Percentiles rank a stretch among this genome's conserved stretches.
Conservation (phyloP, 805 yeast species). For the Candida yuanshanica region DNA sequence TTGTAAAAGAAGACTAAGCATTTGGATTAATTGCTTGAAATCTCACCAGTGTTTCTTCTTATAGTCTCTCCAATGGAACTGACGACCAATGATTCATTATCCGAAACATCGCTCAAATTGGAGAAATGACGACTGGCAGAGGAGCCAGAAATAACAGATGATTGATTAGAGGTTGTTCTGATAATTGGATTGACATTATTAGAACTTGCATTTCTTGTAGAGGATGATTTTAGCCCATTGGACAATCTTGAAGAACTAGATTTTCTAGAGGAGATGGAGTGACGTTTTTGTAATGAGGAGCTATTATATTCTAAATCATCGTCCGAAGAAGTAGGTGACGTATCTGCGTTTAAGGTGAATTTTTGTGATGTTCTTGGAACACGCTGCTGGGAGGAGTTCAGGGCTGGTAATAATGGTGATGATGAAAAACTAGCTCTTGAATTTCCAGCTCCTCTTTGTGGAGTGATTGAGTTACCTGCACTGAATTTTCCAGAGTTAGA, state of each 20-base stretch:
- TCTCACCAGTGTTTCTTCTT: constrained; percentile 27
- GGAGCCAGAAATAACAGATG: constrained; percentile 11
- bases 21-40: constrained; percentile 9
- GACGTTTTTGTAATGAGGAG: constrained; percentile 7
- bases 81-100: constrained; percentile 24
- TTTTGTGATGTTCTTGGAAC: constrained; percentile 13
- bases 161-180: constrained; percentile 12
- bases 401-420: constrained; percentile 28
- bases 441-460: constrained; percentile 18
- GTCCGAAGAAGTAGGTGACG: constrained; percentile 24
- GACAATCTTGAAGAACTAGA: constrained; percentile 10
- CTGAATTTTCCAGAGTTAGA: constrained; percentile 14
- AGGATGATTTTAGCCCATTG: neutral
- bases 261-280: constrained; percentile 10
- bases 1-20: neutral
- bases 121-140: constrained; percentile 4
- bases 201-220: neutral
- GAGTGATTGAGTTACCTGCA: constrained; percentile 17
- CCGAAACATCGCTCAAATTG: constrained; percentile 17
- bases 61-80: constrained; percentile 29
- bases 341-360: constrained; percentile 16
- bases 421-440: constrained; percentile 26
- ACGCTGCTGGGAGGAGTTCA: constrained; percentile 8
- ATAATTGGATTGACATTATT: neutral
- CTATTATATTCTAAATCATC: constrained; percentile 21